A percentile compares a stretch with the other conserved stretches of the same genome.
phyloP scores from a whole-genome alignment of 331 rosid species.

The Rhamnella rubrinervis region DNA sequence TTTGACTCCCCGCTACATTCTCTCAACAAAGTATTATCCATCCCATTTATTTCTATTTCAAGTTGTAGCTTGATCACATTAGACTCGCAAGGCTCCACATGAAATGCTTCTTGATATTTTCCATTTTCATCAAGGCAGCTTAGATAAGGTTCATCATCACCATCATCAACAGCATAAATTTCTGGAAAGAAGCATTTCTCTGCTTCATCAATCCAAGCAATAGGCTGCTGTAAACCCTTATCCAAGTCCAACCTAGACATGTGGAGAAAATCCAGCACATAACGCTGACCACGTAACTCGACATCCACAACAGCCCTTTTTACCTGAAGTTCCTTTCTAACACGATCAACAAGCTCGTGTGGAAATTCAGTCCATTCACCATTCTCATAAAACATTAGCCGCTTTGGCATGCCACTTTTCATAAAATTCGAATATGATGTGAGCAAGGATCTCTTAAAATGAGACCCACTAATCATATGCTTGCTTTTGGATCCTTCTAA shows the following conservation, averaged over 20 bases:
- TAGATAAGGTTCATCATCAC: constrained; percentile 22
- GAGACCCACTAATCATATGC: constrained; percentile 29
- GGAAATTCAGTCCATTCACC: constrained; percentile 70
- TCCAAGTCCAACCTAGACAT: constrained; percentile 65
- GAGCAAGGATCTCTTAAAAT: constrained; percentile 34
- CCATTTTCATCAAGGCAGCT: constrained; percentile 21
- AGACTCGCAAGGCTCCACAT: constrained; percentile 37
- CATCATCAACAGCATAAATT: constrained; percentile 29
- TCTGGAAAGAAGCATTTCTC: constrained; percentile 84
- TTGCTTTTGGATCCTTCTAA: constrained; percentile 34
- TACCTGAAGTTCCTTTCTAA: constrained; percentile 50
- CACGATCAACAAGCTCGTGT: constrained; percentile 41
- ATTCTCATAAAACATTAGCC: constrained; percentile 57
- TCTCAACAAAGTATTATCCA: constrained; percentile 36
- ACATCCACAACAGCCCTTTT: constrained; percentile 70
- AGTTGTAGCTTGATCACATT: constrained; percentile 58
- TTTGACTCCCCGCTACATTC: constrained; percentile 78
- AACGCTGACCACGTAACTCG: constrained; percentile 41
- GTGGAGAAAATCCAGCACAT: constrained; percentile 67
- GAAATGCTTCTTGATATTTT: constrained; percentile 14
- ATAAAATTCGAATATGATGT: constrained; percentile 54
- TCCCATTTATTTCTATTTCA: constrained; percentile 67
- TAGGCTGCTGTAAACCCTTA: constrained; percentile 55
- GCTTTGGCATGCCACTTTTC: constrained; percentile 61
- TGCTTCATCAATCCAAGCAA: constrained; percentile 88